phyloP scores from a whole-genome alignment of 192 early-diverging fungal genomes.

The Umbelopsis vinacea region DNA sequence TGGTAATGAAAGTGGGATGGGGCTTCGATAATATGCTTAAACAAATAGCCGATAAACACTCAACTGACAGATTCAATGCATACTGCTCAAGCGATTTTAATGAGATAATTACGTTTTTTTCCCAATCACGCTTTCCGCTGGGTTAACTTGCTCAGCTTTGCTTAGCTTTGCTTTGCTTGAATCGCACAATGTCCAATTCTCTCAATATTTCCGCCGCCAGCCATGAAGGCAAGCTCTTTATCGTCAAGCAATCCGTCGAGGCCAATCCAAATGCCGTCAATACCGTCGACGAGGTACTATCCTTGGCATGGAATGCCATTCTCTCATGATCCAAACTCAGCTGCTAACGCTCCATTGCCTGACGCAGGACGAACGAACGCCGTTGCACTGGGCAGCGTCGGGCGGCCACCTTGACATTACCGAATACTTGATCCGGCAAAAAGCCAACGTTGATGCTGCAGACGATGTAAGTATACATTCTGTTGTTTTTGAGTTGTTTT shows the following conservation, averaged over 20 bases:
- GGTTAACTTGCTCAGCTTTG: too few species aligned
- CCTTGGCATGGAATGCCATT: too few species aligned
- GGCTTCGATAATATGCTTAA: too few species aligned
- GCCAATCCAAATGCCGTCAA: constrained; percentile 53
- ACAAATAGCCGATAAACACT: too few species aligned
- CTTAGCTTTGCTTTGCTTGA: too few species aligned
- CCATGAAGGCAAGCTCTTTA: constrained; percentile 46
- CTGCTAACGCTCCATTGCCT: background rate
- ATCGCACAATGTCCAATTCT: background rate
- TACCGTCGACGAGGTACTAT: constrained; percentile 63
- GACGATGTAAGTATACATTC: constrained; percentile 59
- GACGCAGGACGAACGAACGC: constrained; percentile 48
- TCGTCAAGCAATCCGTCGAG: constrained; percentile 56
- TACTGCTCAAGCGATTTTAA: too few species aligned
- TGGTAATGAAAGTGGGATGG: too few species aligned
- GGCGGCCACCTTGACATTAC: constrained; percentile 72
- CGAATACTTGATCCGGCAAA: constrained; percentile 65
- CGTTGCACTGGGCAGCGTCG: constrained; percentile 66
- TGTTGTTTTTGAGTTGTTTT: background rate
- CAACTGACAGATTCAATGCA: too few species aligned
- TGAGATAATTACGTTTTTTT: too few species aligned
- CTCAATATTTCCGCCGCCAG: constrained; percentile 39
- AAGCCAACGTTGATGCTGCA: constrained; percentile 63
- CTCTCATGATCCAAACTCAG: background rate
- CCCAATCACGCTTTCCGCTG: too few species aligned